A percentile compares a stretch with the other conserved stretches of the same genome.
Conservation (phyloP, 208 protist species). For the Histomonas meleagridis region DNA sequence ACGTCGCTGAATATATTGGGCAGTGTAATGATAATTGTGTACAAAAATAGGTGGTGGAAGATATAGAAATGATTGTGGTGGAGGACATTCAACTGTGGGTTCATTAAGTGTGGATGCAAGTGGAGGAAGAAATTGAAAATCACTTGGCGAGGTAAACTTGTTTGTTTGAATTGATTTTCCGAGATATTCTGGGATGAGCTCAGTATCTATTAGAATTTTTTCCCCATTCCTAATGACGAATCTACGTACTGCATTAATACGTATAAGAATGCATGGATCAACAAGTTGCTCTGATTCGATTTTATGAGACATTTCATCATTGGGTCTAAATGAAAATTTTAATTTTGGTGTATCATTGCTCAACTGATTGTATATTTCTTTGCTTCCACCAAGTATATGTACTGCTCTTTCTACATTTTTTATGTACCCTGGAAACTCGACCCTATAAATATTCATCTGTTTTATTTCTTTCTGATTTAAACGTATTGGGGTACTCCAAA, state of each 20-base stretch:
- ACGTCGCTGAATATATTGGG: neutral
- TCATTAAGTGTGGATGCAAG: neutral
- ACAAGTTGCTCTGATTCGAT: neutral
- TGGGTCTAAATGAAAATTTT: neutral
- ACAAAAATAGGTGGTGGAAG: neutral
- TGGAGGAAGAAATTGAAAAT: constrained; percentile 32
- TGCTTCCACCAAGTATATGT: neutral
- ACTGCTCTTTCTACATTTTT: constrained; percentile 1
- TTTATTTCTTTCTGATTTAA: too few relatives aligned
- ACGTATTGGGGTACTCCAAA: too few relatives aligned
- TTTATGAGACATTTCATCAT: neutral
- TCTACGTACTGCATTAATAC: neutral
- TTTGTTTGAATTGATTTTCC: neutral
- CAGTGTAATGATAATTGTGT: constrained; percentile 10
- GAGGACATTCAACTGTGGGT: neutral
- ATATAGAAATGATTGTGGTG: neutral
- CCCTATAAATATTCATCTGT: neutral
- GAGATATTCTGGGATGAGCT: neutral
- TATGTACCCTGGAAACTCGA: constrained; percentile 23
- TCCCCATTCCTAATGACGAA: neutral
- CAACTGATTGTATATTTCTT: neutral
- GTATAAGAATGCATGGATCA: constrained; percentile 3
- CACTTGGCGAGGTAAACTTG: neutral
- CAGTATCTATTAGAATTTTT: neutral
- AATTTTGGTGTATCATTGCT: neutral